Evolutionary conservation across 192 early-diverging fungal genomes (phyloP).

Genomic region (Chytriomyces hyalinus): DNA sequence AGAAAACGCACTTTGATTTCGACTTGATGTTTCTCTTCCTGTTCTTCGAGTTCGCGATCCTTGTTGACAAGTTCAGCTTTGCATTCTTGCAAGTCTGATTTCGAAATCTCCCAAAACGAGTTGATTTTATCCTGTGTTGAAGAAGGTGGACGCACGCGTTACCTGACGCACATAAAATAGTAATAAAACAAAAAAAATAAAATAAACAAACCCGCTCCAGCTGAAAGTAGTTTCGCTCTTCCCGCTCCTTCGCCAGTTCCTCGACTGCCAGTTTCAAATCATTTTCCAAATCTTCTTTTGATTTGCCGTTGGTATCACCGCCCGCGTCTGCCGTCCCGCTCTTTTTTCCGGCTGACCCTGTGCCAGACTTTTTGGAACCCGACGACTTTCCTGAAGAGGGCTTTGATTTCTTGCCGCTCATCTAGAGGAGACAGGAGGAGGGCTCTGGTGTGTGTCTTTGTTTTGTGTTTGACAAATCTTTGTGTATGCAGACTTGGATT

Average conservation of each 20-base stretch:
- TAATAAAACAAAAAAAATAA: neutral
- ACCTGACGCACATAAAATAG: too few species aligned
- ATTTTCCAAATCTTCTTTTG: conserved; percentile 48
- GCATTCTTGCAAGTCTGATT: conserved; percentile 54
- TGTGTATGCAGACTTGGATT: too few species aligned
- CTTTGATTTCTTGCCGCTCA: conserved; percentile 24
- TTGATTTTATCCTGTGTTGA: conserved; percentile 61
- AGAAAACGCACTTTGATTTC: conserved; percentile 61
- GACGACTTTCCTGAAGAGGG: conserved; percentile 22
- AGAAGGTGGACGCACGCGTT: too few species aligned
- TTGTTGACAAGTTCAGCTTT: conserved; percentile 63
- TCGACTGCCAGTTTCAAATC: conserved; percentile 59
- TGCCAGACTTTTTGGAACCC: conserved; percentile 28
- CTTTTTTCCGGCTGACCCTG: conserved; percentile 24
- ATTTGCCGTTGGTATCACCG: conserved; percentile 38
- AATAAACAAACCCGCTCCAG: conserved; percentile 54
- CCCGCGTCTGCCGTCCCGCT: conserved; percentile 4
- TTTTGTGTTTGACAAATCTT: too few species aligned
- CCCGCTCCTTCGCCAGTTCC: conserved; percentile 56
- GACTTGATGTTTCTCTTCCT: conserved; percentile 70
- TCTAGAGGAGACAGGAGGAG: neutral
- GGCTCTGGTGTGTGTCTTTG: too few species aligned
- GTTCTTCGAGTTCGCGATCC: conserved; percentile 66
- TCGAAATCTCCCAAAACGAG: conserved; percentile 67
- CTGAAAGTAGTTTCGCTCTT: conserved; percentile 70